Evolutionary conservation across 306 rosid species (phyloP), one percentile per base, ranked within the genome.

Genomic region (Mimosa bimucronata): DNA sequence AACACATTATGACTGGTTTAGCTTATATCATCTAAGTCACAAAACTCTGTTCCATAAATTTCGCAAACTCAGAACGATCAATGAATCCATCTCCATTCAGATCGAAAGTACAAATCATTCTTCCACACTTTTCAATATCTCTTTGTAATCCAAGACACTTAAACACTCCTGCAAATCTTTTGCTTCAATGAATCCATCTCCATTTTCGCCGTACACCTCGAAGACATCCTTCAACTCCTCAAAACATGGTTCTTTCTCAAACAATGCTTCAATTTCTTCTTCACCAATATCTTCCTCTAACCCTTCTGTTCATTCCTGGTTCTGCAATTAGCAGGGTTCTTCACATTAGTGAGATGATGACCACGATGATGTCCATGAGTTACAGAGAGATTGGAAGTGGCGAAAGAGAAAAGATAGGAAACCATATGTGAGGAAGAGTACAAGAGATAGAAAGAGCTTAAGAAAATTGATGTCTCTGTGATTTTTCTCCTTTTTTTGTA

Each of bases 191-290:
- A 86, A 80, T 23, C 92, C 90, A 67, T 88, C 85, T 65, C 62
- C 73, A 61, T 86, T 86, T 65, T 69, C 77, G 52, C 84, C 89
- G 38, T 84, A 88, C 73, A 88, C 85, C 62, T 84, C 75, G 29
- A 88, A 88, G 5, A 85, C 85, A 74, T 77, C 86, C 80, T 74
- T 80, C 37, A 88, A 53, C 80, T 83, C 89, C 34, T 61, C 85
- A 66, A 86, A 65, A 57, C 83, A 81, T 7, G 82, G 82, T 40
- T 84, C 88, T 26, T 57, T 77, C 45, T 79, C 89, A 30, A 83
- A 82, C 77, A 90, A 40, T 46, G 84, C 10, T 40, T 8, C 71
- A 26, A 88, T 40, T 34, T 84, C 82, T 41, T 79, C 28, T 1
- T 48, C 87, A 3, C 78, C 86, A 75, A 80, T 64, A 40, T 40